Percentiles rank a stretch among this genome's conserved stretches.
phyloP scores from a whole-genome alignment of 805 yeast species.

The Ogataea pini region DNA sequence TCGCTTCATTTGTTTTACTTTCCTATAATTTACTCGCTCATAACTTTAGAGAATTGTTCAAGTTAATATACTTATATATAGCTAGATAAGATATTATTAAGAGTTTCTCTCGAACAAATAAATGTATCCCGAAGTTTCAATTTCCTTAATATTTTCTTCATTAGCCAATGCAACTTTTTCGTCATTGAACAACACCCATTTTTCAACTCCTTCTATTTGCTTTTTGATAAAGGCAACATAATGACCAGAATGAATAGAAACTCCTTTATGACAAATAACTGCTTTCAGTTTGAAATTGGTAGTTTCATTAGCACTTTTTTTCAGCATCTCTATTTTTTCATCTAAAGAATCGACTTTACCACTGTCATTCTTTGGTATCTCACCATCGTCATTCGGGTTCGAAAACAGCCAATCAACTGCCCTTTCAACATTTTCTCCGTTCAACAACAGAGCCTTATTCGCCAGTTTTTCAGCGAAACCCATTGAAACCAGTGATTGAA shows the following conservation, averaged over 20 bases:
- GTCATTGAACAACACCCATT: slow-evolving; percentile 85
- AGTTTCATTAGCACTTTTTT: slow-evolving; percentile 1
- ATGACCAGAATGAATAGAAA: slow-evolving; percentile 88
- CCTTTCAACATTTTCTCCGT: slow-evolving; percentile 61
- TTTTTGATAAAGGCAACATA: slow-evolving; percentile 76
- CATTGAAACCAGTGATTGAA: slow-evolving; percentile 62
- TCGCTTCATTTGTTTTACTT: slow-evolving; percentile 1
- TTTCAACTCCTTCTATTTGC: slow-evolving; percentile 37
- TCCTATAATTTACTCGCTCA: slow-evolving; percentile 8
- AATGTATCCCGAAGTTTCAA: slow-evolving; percentile 49
- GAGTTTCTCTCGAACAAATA: slow-evolving; percentile 40
- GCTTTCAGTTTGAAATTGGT: slow-evolving; percentile 52
- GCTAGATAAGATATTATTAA: slow-evolving; percentile 7
- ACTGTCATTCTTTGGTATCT: slow-evolving; percentile 34
- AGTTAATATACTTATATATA: slow-evolving; percentile 9
- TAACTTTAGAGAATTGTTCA: slow-evolving; percentile 3
- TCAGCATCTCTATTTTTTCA: slow-evolving; percentile 14
- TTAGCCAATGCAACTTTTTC: slow-evolving; percentile 76
- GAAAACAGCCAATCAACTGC: slow-evolving; percentile 91
- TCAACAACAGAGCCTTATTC: slow-evolving; percentile 67
- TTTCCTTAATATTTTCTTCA: slow-evolving; percentile 43
- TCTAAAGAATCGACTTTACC: slow-evolving; percentile 5
- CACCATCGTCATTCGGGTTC: slow-evolving; percentile 78
- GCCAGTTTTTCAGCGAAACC: slow-evolving; percentile 72
- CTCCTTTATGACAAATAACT: slow-evolving; percentile 86